phyloP scores from a whole-genome alignment of 1,284 basidiomycete genomes.

The Inonotus obliquus region DNA sequence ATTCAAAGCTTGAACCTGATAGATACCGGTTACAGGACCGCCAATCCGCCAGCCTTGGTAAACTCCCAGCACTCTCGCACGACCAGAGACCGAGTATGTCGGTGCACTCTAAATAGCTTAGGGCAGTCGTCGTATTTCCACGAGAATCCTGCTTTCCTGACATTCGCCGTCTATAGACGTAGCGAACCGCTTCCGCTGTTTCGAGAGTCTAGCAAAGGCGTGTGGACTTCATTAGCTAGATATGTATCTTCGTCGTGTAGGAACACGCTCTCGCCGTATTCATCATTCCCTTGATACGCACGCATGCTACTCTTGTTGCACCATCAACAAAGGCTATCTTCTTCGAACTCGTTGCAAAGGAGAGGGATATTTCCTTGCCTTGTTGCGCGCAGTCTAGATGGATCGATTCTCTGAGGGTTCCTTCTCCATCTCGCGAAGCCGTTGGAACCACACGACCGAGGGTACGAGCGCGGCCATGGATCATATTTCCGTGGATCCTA shows the following conservation, averaged over 20 bases:
- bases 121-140: not conserved
- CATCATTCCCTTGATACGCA: not conserved
- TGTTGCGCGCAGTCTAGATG: not conserved
- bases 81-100: not conserved
- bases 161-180: not conserved
- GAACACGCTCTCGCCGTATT: not conserved
- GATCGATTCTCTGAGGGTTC: not conserved
- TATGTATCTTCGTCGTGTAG: not conserved
- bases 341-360: not conserved
- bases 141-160: not conserved
- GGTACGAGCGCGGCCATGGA: not conserved
- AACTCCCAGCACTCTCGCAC: not conserved
- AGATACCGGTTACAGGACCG: not conserved
- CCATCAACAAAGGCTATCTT: not conserved
- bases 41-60: not conserved
- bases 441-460: not conserved
- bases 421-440: not conserved
- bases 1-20: not conserved
- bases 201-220: not conserved
- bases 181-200: not conserved
- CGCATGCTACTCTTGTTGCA: not conserved
- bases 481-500: not conserved
- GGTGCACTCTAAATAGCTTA: not conserved
- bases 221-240: not conserved
- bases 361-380: not conserved